Percentiles rank a stretch among this genome's conserved stretches.
Evolutionary conservation across 306 rosid species (phyloP).

Genomic region (Canavalia ensiformis): DNA sequence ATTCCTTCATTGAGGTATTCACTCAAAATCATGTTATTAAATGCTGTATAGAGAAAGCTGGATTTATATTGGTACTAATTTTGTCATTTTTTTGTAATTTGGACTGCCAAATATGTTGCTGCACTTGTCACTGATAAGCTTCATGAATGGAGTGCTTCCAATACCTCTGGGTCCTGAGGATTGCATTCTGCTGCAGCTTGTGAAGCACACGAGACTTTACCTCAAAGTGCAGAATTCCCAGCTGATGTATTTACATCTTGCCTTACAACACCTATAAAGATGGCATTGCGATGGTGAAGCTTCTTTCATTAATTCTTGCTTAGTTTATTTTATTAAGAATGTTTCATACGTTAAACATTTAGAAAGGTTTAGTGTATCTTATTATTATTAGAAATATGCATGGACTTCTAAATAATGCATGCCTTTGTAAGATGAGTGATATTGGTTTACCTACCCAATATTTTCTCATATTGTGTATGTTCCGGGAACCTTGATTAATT

Average conservation of each 20-base stretch:
- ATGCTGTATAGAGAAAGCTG: constrained; percentile 12
- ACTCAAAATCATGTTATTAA: constrained; percentile 34
- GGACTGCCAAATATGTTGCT: constrained; percentile 41
- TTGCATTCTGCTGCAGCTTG: constrained; percentile 98
- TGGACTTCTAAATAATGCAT: constrained; percentile 19
- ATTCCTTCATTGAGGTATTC: constrained; percentile 83
- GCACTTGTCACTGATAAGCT: constrained; percentile 63
- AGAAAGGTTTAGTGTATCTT: neutral
- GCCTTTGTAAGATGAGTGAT: neutral
- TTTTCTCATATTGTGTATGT: neutral
- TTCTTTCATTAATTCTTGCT: constrained; percentile 42
- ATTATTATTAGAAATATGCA: neutral
- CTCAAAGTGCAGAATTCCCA: constrained; percentile 98
- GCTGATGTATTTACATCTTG: constrained; percentile 98
- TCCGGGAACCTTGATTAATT: neutral
- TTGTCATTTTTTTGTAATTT: constrained; percentile 40
- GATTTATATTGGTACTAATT: constrained; percentile 40
- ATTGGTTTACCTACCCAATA: neutral
- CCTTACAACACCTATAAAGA: constrained; percentile 98
- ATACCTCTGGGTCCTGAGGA: constrained; percentile 80
- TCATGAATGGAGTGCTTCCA: constrained; percentile 77
- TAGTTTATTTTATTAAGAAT: constrained; percentile 22
- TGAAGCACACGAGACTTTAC: constrained; percentile 97
- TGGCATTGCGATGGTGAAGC: constrained; percentile 96
- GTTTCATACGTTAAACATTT: constrained; percentile 31